Evolutionary conservation across 2,329 filamentous ascomycete species (phyloP).

Genomic region (Ophiostoma angusticollis): DNA sequence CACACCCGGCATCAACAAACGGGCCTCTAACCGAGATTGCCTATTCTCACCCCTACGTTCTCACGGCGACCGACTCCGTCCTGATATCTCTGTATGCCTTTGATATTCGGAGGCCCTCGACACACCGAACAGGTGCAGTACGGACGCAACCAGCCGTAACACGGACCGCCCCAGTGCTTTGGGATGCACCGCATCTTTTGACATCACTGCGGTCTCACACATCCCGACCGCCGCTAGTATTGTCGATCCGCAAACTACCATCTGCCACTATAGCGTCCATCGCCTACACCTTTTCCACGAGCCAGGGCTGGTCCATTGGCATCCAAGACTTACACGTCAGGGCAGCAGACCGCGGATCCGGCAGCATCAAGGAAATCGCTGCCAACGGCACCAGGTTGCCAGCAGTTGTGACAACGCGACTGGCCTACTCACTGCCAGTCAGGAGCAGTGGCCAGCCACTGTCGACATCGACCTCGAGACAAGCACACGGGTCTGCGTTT

Average conservation of each 20-base stretch:
- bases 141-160: not conserved
- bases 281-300: slow-evolving; percentile 69
- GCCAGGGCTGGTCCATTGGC: slow-evolving; percentile 75
- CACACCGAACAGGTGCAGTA: not conserved
- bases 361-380: not conserved
- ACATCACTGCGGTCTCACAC: slow-evolving; percentile 72
- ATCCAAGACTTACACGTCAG: slow-evolving; percentile 74
- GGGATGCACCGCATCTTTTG: slow-evolving; percentile 44
- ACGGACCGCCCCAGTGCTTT: slow-evolving; percentile 8
- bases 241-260: slow-evolving; percentile 63
- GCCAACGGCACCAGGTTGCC: slow-evolving; percentile 10
- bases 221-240: slow-evolving; percentile 61
- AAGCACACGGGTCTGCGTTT: not conserved
- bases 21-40: slow-evolving; percentile 59
- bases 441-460: not conserved
- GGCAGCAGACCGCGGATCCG: slow-evolving; percentile 1
- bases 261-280: slow-evolving; percentile 64
- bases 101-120: slow-evolving; percentile 18
- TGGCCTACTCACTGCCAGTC: slow-evolving; percentile 28
- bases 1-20: slow-evolving; percentile 47
- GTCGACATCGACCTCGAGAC: not conserved
- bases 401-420: slow-evolving; percentile 25
- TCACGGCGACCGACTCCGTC: slow-evolving; percentile 65
- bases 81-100: slow-evolving; percentile 67
- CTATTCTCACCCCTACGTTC: slow-evolving; percentile 59